Conservation (phyloP, 2,329 filamentous ascomycete species). For the Trichoderma pleuroti region DNA sequence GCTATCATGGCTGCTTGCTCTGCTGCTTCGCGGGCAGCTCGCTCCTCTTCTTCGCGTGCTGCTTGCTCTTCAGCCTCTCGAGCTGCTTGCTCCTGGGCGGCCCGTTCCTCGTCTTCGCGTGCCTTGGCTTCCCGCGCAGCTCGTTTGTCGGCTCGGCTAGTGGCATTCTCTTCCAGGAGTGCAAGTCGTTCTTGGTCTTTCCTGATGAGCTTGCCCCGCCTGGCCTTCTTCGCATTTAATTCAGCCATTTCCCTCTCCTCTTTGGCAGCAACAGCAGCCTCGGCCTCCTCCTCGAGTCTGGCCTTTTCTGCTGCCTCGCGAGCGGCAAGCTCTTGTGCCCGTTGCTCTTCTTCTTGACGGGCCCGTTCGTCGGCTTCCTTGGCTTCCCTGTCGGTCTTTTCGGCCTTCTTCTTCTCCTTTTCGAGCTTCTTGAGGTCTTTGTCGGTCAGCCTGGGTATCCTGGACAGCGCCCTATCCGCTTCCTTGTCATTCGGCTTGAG, state of each 20-base stretch:
- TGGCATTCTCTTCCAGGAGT: not conserved
- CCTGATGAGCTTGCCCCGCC: conserved; percentile 3
- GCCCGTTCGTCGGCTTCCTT: conserved; percentile 33
- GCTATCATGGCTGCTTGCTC: conserved; percentile 22
- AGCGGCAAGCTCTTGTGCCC: conserved; percentile 28
- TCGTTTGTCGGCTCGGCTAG: conserved; percentile 6
- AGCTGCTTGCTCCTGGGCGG: conserved; percentile 17
- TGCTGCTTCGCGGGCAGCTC: conserved; percentile 21
- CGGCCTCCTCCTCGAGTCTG: conserved; percentile 26
- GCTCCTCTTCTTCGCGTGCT: conserved; percentile 20
- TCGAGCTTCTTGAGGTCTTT: conserved; percentile 52
- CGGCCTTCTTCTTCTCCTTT: conserved; percentile 44
- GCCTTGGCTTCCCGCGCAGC: conserved; percentile 10
- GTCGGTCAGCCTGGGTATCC: conserved; percentile 44
- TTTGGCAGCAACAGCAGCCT: conserved; percentile 23
- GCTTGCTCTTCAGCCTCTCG: conserved; percentile 21
- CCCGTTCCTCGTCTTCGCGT: conserved; percentile 12
- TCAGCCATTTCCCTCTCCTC: conserved; percentile 41
- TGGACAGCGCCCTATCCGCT: conserved; percentile 32
- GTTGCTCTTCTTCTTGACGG: conserved; percentile 21
- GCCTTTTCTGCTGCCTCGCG: conserved; percentile 27
- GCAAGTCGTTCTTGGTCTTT: conserved; percentile 19
- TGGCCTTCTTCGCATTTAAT: conserved; percentile 31
- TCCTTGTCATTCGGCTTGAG: conserved; percentile 38
- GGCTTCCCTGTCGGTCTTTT: conserved; percentile 38